These are phyloP conservation scores for Penicillium paneum DNA, from an alignment of 2,329 filamentous ascomycete genomes.

Conservation along the genomic window DNA sequence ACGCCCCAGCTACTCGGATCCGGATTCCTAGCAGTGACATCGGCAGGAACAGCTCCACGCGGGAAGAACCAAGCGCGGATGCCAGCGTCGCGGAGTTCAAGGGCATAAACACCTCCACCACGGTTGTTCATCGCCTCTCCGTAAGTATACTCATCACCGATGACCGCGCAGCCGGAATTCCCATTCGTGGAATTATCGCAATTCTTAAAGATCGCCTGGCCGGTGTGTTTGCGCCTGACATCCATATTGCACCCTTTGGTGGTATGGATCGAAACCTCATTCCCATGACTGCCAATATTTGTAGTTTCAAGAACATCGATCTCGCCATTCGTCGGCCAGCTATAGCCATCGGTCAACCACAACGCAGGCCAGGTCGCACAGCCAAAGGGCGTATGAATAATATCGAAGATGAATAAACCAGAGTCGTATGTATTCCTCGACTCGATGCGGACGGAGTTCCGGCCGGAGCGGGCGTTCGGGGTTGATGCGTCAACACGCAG, in stretches of 20 bases:
- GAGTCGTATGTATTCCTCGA: constrained; percentile 59
- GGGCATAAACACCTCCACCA: constrained; percentile 58
- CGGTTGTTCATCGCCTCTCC: constrained; percentile 53
- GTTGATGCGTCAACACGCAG: constrained; percentile 61
- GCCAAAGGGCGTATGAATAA: constrained; percentile 61
- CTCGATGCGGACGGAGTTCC: constrained; percentile 61
- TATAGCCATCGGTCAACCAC: constrained; percentile 60
- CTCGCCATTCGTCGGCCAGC: constrained; percentile 64
- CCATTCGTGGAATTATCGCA: constrained; percentile 53
- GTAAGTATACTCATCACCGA: constrained; percentile 45
- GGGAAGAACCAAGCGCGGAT: constrained; percentile 64
- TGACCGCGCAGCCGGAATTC: constrained; percentile 60
- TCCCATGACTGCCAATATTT: constrained; percentile 55
- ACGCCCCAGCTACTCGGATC: constrained; percentile 62
- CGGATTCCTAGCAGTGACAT: constrained; percentile 52
- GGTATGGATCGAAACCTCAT: constrained; percentile 61
- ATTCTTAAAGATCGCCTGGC: constrained; percentile 41
- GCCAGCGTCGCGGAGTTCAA: constrained; percentile 60
- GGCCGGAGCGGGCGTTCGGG: constrained; percentile 56
- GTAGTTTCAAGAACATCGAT: constrained; percentile 62
- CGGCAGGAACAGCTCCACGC: constrained; percentile 48
- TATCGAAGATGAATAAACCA: constrained; percentile 67
- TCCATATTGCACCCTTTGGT: constrained; percentile 52
- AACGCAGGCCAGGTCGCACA: constrained; percentile 65
- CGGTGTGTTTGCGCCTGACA: constrained; percentile 55